These are phyloP conservation scores for Teratosphaeria gauchensis DNA, from an alignment of 2,329 filamentous ascomycete genomes.

Conservation along the genomic window DNA sequence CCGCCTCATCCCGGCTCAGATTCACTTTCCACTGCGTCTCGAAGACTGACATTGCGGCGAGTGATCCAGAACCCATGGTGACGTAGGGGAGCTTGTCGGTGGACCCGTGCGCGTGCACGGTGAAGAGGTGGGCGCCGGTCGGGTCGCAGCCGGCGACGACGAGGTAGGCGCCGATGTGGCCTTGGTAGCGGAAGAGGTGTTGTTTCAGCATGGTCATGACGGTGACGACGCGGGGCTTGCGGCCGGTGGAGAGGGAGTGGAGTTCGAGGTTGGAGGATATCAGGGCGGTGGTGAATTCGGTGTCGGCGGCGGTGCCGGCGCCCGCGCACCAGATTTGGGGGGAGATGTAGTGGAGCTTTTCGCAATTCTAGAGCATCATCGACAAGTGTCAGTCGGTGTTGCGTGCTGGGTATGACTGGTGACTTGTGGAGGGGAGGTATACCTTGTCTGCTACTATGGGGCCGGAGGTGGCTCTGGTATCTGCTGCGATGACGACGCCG, in stretches of 20 bases:
- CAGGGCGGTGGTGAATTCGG: slow-evolving; percentile 96
- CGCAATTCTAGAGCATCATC: slow-evolving; percentile 62
- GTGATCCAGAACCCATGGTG: slow-evolving; percentile 93
- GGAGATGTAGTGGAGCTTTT: slow-evolving; percentile 98
- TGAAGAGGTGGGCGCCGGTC: slow-evolving; percentile 90
- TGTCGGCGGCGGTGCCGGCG: slow-evolving; percentile 94
- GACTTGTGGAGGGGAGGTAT: slow-evolving; percentile 11
- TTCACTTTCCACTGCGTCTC: slow-evolving; percentile 87
- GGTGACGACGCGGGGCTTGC: slow-evolving; percentile 92
- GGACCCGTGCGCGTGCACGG: slow-evolving; percentile 94
- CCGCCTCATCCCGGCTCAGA: slow-evolving; percentile 68
- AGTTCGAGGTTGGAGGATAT: slow-evolving; percentile 98
- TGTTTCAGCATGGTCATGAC: slow-evolving; percentile 99
- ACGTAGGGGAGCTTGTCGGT: slow-evolving; percentile 99
- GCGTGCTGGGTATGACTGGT: not conserved
- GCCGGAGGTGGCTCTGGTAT: slow-evolving; percentile 92
- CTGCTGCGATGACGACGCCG: slow-evolving; percentile 95
- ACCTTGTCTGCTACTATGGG: slow-evolving; percentile 98
- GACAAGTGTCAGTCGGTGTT: not conserved
- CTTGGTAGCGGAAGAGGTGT: slow-evolving; percentile 97
- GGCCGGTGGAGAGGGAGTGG: slow-evolving; percentile 89
- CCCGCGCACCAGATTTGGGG: slow-evolving; percentile 99
- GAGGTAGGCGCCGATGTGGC: slow-evolving; percentile 94
- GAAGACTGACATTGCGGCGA: slow-evolving; percentile 96
- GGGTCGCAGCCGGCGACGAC: slow-evolving; percentile 95